Conservation (phyloP, 441 rosid species). For the Populus trichocarpa region DNA sequence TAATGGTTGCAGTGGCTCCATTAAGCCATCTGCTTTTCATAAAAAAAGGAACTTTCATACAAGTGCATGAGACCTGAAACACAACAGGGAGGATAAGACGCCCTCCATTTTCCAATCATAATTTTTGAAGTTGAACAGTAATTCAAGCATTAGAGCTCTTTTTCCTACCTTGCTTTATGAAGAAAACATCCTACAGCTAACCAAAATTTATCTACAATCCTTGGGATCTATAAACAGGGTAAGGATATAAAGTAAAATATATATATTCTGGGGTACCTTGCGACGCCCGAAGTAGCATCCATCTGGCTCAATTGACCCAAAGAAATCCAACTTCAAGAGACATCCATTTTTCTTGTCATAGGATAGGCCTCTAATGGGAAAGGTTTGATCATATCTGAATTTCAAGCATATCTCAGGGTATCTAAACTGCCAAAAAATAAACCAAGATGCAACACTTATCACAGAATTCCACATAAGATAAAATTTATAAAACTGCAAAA, state of each 20-base stretch:
- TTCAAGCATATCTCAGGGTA: conserved; percentile 75
- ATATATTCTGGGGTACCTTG: conserved; percentile 45
- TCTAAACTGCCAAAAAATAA: conserved; percentile 53
- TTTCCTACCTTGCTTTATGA: neutral
- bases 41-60: neutral
- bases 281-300: conserved; percentile 94
- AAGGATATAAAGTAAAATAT: neutral
- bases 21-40: neutral
- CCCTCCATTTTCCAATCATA: neutral
- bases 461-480: neutral
- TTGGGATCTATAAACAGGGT: neutral
- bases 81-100: neutral
- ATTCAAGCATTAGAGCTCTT: neutral
- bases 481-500: neutral
- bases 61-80: neutral
- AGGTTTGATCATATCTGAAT: conserved; percentile 75
- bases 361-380: conserved; percentile 89
- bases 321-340: conserved; percentile 92
- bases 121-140: neutral
- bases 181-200: neutral
- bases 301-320: conserved; percentile 93
- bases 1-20: neutral
- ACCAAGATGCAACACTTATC: neutral
- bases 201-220: neutral
- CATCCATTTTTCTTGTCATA: conserved; percentile 84